phyloP scores from a whole-genome alignment of 768 basidiomycete species.

The Podaxis sp. region DNA sequence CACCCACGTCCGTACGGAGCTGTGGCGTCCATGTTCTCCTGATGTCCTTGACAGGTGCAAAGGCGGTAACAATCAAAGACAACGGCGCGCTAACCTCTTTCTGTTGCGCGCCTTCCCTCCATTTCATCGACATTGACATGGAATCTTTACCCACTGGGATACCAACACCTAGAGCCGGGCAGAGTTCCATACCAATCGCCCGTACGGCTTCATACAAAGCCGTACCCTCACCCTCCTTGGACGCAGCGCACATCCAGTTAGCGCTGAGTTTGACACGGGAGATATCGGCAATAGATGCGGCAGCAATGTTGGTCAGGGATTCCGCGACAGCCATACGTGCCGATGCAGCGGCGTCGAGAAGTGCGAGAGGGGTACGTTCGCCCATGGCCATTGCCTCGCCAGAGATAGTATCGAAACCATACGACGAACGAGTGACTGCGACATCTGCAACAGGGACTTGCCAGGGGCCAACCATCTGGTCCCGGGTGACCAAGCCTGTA shows the following conservation, averaged over 20 bases:
- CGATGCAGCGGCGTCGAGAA: slow-evolving; percentile 85
- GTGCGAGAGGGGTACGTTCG: slow-evolving; percentile 90
- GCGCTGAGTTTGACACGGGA: slow-evolving; percentile 90
- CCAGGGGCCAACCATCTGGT: slow-evolving; percentile 99
- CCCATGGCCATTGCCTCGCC: slow-evolving; percentile 99
- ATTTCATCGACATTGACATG: slow-evolving; percentile 99
- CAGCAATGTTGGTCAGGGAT: slow-evolving; percentile 87
- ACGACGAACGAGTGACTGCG: slow-evolving; percentile 92
- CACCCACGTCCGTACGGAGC: slow-evolving; percentile 60
- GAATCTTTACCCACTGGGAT: slow-evolving; percentile 99
- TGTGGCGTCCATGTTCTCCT: slow-evolving; percentile 91
- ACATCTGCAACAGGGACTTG: slow-evolving; percentile 98
- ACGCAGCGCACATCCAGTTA: slow-evolving; percentile 99
- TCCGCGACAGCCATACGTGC: slow-evolving; percentile 97
- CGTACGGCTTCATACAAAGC: slow-evolving; percentile 87
- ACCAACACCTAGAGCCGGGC: slow-evolving; percentile 88
- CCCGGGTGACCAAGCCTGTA: slow-evolving; percentile 91
- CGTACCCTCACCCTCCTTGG: slow-evolving; percentile 84
- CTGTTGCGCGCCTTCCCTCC: slow-evolving; percentile 60
- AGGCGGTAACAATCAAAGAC: slow-evolving; percentile 94
- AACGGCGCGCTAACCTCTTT: slow-evolving; percentile 88
- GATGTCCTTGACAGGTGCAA: slow-evolving; percentile 82
- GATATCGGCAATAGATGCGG: slow-evolving; percentile 71
- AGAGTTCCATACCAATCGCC: slow-evolving; percentile 91
- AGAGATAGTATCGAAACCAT: slow-evolving; percentile 79